phyloP scores from a whole-genome alignment of 345 rosid genomes.

The Excoecaria agallocha region DNA sequence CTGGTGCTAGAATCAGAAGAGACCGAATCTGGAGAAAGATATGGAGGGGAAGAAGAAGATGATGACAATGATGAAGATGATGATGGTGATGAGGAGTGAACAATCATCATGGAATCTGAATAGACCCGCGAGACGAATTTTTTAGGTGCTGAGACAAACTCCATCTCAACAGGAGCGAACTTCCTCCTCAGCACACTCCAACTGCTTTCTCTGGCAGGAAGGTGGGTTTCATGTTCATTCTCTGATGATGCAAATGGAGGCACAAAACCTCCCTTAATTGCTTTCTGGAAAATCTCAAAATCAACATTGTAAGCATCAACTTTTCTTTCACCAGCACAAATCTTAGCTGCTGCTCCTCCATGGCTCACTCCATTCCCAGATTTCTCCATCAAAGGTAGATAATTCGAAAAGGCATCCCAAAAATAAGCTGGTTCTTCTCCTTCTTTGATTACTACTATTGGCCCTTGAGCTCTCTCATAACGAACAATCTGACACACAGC shows the following conservation, averaged over 20 bases:
- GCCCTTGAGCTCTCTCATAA: conserved; percentile 85
- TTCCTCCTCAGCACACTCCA: conserved; percentile 87
- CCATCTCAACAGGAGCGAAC: conserved; percentile 73
- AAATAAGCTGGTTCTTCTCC: conserved; percentile 83
- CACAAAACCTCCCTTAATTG: conserved; percentile 84
- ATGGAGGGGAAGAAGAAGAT: conserved; percentile 67
- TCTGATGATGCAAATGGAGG: conserved; percentile 83
- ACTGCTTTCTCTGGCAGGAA: conserved; percentile 91
- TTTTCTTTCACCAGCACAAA: conserved; percentile 58
- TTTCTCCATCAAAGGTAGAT: conserved; percentile 73
- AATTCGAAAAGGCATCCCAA: conserved; percentile 80
- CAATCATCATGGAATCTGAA: conserved; percentile 93
- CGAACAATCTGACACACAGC: conserved; percentile 93
- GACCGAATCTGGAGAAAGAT: conserved; percentile 72
- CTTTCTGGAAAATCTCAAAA: conserved; percentile 87
- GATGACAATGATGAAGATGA: conserved; percentile 44
- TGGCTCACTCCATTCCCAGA: conserved; percentile 30
- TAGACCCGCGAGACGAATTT: conserved; percentile 70
- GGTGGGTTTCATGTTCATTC: conserved; percentile 83
- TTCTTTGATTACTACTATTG: conserved; percentile 64
- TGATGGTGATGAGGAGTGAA: conserved; percentile 63
- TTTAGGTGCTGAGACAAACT: conserved; percentile 61
- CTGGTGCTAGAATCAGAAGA: conserved; percentile 62
- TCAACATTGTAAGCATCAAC: conserved; percentile 76
- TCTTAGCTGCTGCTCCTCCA: conserved; percentile 41